Percentiles rank a stretch among this genome's conserved stretches.
phyloP scores from a whole-genome alignment of 139 green algal genomes.

The Astrephomene gubernaculifera region DNA sequence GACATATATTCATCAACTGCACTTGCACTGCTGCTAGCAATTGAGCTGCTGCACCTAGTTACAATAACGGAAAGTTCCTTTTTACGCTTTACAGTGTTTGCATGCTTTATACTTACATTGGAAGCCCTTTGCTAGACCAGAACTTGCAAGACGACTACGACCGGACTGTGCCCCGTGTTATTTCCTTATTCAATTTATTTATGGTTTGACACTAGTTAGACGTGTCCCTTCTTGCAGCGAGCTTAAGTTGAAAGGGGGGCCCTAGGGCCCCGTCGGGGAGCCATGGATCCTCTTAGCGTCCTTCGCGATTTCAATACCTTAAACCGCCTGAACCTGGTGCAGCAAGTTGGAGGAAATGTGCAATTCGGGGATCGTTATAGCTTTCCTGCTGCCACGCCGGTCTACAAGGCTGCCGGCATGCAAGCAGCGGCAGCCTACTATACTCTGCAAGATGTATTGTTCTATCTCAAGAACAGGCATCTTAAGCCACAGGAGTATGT shows the following conservation, averaged over 20 bases:
- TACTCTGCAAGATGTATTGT: constrained; percentile 48
- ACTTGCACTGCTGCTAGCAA: too few relatives aligned
- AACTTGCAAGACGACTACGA: too few relatives aligned
- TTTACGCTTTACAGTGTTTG: too few relatives aligned
- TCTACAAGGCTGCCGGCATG: constrained; percentile 25
- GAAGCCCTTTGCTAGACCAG: too few relatives aligned
- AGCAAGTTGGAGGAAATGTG: constrained; percentile 10
- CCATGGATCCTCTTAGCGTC: constrained; percentile 29
- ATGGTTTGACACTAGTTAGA: too few relatives aligned
- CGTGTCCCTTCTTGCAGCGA: too few relatives aligned
- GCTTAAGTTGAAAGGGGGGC: background rate
- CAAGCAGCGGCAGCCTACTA: constrained; percentile 36
- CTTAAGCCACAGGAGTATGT: constrained; percentile 52
- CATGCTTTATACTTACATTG: too few relatives aligned
- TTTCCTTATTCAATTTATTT: too few relatives aligned
- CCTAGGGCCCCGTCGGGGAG: background rate
- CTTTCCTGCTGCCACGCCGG: constrained; percentile 37
- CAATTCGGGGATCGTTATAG: constrained; percentile 37
- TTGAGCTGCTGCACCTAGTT: too few relatives aligned
- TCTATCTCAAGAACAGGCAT: constrained; percentile 41
- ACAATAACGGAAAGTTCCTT: too few relatives aligned
- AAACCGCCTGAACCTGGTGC: background rate
- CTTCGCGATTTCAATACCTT: constrained; percentile 28
- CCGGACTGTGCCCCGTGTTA: too few relatives aligned
- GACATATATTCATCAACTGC: too few relatives aligned